Percentiles rank a stretch among this genome's conserved stretches.
These are phyloP conservation scores for Ceratocystis cubensis DNA, from an alignment of 2,329 filamentous ascomycete genomes.

Conservation along the genomic window DNA sequence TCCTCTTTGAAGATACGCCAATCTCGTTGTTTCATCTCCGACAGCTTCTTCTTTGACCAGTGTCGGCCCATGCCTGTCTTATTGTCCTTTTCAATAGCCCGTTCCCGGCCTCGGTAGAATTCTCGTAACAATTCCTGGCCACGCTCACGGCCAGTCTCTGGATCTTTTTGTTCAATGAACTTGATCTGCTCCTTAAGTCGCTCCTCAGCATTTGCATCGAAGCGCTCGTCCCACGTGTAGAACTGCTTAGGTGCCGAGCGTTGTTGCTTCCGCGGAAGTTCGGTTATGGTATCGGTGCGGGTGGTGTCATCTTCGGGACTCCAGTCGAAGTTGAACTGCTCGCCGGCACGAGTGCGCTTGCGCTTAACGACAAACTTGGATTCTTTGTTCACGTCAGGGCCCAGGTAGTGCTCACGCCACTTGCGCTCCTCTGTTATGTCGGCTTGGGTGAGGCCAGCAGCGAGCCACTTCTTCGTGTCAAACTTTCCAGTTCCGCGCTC, in stretches of 20 bases:
- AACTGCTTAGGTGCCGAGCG: constrained; percentile 46
- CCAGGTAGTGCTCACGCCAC: constrained; percentile 76
- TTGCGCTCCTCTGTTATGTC: constrained; percentile 62
- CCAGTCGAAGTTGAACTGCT: constrained; percentile 99
- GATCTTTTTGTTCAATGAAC: constrained; percentile 62
- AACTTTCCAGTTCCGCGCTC: constrained; percentile 21
- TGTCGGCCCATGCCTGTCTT: constrained; percentile 75
- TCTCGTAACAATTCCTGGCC: constrained; percentile 75
- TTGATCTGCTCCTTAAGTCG: constrained; percentile 47
- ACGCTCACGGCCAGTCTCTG: constrained; percentile 60
- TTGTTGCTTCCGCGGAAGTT: constrained; percentile 17
- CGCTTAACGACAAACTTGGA: constrained; percentile 91
- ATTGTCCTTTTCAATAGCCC: constrained; percentile 56
- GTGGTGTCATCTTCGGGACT: constrained; percentile 89
- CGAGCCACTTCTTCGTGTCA: constrained; percentile 19
- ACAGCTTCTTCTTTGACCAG: constrained; percentile 86
- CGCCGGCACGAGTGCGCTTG: constrained; percentile 82
- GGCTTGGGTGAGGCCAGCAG: constrained; percentile 24
- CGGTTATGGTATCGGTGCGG: constrained; percentile 26
- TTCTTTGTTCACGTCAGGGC: constrained; percentile 67
- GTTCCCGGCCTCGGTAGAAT: constrained; percentile 48
- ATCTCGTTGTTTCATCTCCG: constrained; percentile 92
- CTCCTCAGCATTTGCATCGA: constrained; percentile 43
- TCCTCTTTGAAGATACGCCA: constrained; percentile 99
- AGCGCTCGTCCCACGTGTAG: constrained; percentile 44